Evolutionary conservation across 1,139 yeast species (phyloP), one percentile per base, ranked within the genome.

Genomic region (Candida sojae): DNA sequence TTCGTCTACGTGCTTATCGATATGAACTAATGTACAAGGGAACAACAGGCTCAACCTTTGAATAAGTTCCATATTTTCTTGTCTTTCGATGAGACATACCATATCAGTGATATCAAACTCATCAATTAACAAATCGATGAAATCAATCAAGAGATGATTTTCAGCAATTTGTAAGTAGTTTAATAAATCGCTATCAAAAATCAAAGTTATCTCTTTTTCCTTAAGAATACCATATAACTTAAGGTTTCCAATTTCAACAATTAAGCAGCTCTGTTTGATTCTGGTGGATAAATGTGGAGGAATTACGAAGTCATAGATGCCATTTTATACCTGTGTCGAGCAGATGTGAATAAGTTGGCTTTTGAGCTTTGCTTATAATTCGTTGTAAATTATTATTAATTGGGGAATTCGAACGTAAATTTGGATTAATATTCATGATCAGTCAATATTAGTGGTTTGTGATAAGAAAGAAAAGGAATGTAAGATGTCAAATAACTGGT

Each of bases 231-330:
- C 48, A 23, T 39, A 30, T 26, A 45, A 32, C 39, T 42, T 43
- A 25, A 50, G 26, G 2, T 45, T 42, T 5, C 38, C 43, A 39
- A 51, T 23, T 21, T 50, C 54, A n/a, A 50, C 40, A 30, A 54
- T 44, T 25, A 53, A 37, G 17, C 48, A 42, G 25, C 39, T 28
- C 26, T 46, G 44, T 21, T 34, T 42, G 9, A 10, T n/a, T 25
- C 7, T 32, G 11, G 37, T 17, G 7, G 31, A 23, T 13, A 45
- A 44, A 7, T 5, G 6, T 5, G 55, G 53, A 39, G 55, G 56
- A 44, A 52, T 53, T 47, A 48, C 60, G 55, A 44, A 48, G 60
- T 57, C 60, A 57, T 56, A 57, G 51, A 55, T 50, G 51, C 59
- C 60, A 57, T 50, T 54, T 56, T 42, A 48, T 52, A 8, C 52